A percentile compares a stretch with the other conserved stretches of the same genome.
Conservation (phyloP, 1,139 yeast genomes). For the Sugiyamaella grinbergsii region DNA sequence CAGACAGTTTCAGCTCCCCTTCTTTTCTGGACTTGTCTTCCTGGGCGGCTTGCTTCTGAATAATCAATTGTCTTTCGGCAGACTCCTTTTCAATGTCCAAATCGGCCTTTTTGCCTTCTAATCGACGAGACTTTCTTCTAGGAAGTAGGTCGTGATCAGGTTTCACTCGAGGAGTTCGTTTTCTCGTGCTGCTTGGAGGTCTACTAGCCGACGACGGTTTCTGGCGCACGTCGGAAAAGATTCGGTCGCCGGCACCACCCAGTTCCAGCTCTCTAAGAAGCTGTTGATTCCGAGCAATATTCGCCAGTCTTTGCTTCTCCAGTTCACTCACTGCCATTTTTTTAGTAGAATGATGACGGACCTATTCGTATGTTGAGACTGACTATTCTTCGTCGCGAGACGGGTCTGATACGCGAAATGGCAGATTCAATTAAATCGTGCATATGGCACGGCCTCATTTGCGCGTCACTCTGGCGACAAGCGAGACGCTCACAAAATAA, state of each 20-base stretch:
- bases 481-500: neutral
- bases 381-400: neutral
- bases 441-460: neutral
- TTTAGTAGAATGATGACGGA: neutral
- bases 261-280: slow-evolving; percentile 38
- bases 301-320: slow-evolving; percentile 37
- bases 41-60: slow-evolving; percentile 36
- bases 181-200: slow-evolving; percentile 15
- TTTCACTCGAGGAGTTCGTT: slow-evolving; percentile 19
- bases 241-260: slow-evolving; percentile 33
- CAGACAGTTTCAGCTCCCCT: slow-evolving; percentile 42
- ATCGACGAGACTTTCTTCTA: slow-evolving; percentile 40
- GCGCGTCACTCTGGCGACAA: too few species aligned
- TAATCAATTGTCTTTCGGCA: slow-evolving; percentile 38
- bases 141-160: slow-evolving; percentile 30
- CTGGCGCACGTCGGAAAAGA: slow-evolving; percentile 31
- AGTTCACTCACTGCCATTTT: slow-evolving; percentile 27
- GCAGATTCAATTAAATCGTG: slow-evolving; percentile 6
- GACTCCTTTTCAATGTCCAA: slow-evolving; percentile 27
- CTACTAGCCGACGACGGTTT: slow-evolving; percentile 11
- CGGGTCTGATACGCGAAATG: neutral
- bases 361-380: too few species aligned
- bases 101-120: slow-evolving; percentile 41
- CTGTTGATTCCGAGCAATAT: slow-evolving; percentile 34
- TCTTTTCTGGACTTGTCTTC: slow-evolving; percentile 35